Base-by-base conservation (phyloP, 768 basidiomycete species). In the Tephrocybe sp. region DNA sequence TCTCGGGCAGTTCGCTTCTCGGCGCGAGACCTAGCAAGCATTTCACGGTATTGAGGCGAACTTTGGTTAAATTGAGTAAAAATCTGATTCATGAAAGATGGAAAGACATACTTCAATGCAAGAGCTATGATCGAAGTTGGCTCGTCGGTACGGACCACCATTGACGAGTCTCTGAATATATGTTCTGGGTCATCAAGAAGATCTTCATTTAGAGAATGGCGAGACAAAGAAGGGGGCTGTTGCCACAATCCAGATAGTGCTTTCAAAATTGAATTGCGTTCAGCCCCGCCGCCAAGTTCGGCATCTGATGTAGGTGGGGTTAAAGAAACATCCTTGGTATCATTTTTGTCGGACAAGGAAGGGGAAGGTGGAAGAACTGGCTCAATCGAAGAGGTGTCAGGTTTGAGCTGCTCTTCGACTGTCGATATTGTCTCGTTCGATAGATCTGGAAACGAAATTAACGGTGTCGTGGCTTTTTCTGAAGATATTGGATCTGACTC, bases 51-150 rank as follows among this genome's bases (percentile, higher is more conserved):
- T 58, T 86, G 84, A 1, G 86, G 82, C 2, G 91, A 92, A 55
- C 91, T 92, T 44, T 34, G n/a, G n/a, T 23, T 48, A 36, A 60
- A 25, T 11, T 51, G 53, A 29, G 45, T 7, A 40, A 47, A 42
- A 42, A 39, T 41, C 36, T 11, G 39, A 49, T n/a, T 16, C 24
- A 11, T 46, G 37, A 31, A 24, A 13, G 34, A 24, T 40, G 25
- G 31, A 45, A 16, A 36, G 18, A 68, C 82, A 59, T 60, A 92
- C 91, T 88, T 91, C 42, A 99, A 69, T 4, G 93, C 91, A 49
- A 97, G 83, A 6, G 97, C 94, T 55, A 98, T 94, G 61, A 98
- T 97, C 15, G 95, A 97, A 0, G 94, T 97, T 2, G 95, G 97
- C 62, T 99, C 97, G 64, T 97, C 94, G 16, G 93, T 93, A 16